Conservation (phyloP, 371 early-diverging fungal genomes). For the Blakeslea trispora region DNA sequence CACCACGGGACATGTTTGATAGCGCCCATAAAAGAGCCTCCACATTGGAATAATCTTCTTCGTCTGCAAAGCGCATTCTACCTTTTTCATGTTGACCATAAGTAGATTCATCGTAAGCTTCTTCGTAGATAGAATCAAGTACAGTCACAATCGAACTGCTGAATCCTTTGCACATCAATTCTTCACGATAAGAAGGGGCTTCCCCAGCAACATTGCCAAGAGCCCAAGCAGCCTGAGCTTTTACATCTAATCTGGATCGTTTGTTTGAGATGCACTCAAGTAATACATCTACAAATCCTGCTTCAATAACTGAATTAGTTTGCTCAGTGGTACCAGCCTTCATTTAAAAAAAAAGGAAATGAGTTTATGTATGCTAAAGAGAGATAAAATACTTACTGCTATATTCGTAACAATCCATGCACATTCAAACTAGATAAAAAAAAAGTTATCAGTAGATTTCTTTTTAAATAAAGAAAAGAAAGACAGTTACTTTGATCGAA, state of each 20-base stretch:
- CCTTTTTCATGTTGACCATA: not conserved
- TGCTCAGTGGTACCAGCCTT: constrained; percentile 62
- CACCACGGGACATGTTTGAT: constrained; percentile 53
- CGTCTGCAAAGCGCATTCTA: constrained; percentile 23
- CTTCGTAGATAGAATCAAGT: constrained; percentile 15
- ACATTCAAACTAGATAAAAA: constrained; percentile 52
- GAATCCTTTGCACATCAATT: constrained; percentile 27
- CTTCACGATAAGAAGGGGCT: constrained; percentile 38
- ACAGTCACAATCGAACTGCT: constrained; percentile 19
- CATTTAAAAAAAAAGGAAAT: not conserved
- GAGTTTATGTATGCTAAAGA: not conserved
- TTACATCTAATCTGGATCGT: constrained; percentile 21
- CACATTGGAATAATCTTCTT: constrained; percentile 30
- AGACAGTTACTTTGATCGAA: constrained; percentile 31
- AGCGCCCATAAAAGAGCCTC: constrained; percentile 46
- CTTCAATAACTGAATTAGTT: constrained; percentile 45
- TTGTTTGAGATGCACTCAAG: constrained; percentile 21
- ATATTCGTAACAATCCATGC: constrained; percentile 67
- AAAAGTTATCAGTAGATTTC: not conserved
- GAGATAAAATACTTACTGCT: constrained; percentile 41
- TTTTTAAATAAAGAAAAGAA: not conserved
- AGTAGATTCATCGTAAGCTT: constrained; percentile 11
- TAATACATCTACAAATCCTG: constrained; percentile 47
- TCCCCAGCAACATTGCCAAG: constrained; percentile 53
- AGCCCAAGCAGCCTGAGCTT: constrained; percentile 57